These are phyloP conservation scores for Aspergillus saccharolyticus DNA, from an alignment of 495 filamentous ascomycete genomes.

Conservation along the genomic window DNA sequence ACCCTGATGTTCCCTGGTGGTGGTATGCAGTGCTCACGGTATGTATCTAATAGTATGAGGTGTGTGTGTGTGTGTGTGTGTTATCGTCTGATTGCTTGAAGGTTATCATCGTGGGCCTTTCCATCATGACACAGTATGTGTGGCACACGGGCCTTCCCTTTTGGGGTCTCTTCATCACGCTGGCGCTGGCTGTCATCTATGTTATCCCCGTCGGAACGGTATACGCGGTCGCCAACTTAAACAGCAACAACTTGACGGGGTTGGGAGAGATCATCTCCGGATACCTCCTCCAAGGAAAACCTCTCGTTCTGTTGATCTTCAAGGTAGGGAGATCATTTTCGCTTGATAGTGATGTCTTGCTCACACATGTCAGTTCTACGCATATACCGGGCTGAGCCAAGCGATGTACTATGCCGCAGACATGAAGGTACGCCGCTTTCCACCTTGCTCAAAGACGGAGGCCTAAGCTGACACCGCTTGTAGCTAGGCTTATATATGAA, in stretches of 20 bases:
- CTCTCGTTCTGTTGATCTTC: constrained; percentile 84
- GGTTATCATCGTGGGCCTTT: constrained; percentile 62
- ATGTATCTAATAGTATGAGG: neutral
- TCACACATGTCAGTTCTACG: constrained; percentile 51
- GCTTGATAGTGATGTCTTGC: neutral
- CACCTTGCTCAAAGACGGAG: too few relatives aligned
- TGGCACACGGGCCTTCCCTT: constrained; percentile 74
- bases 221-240: constrained; percentile 79
- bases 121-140: constrained; percentile 78
- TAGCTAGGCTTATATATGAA: constrained; percentile 91
- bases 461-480: neutral
- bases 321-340: constrained; percentile 27
- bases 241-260: constrained; percentile 68
- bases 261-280: constrained; percentile 71
- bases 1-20: constrained; percentile 66
- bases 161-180: constrained; percentile 70
- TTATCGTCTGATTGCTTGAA: neutral
- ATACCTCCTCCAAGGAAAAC: constrained; percentile 65
- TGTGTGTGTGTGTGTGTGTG: neutral
- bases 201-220: constrained; percentile 82
- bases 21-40: constrained; percentile 70
- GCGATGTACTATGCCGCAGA: constrained; percentile 79
- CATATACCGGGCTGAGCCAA: constrained; percentile 73
- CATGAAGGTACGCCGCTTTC: constrained; percentile 39
- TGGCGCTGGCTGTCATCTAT: constrained; percentile 63